Evolutionary conservation across 169 alveolate species (phyloP), one percentile per base, ranked within the genome.

Genomic region (Perkinsus olseni): DNA sequence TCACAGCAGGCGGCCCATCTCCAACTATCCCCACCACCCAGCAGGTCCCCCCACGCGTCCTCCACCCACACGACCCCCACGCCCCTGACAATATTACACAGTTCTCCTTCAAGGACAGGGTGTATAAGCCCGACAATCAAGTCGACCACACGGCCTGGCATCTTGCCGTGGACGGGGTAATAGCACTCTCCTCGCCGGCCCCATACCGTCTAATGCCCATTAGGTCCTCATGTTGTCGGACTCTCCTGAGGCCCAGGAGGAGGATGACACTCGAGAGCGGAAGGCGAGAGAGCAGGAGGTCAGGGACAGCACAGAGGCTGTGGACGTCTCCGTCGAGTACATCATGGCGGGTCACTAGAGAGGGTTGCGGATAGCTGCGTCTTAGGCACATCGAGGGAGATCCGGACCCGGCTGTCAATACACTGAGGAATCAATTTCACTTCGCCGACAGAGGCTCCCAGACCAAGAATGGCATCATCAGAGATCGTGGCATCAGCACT

Each of bases 371-470:
- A n/a, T n/a, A n/a, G n/a, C n/a, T n/a, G n/a, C n/a, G n/a, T n/a
- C 24, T 45, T 17, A 45, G 62, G 91, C 94, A 94, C 82, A 95
- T 96, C 38, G 98, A 97, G 39, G 98, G 96, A 82, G 96, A 96
- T 92, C 96, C 95, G 74, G 91, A 94, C 34, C 96, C 97, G 24
- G 94, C 95, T 82, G 92, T 94, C 91, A 96, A 95, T 93, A 94
- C 97, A n/a, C 94, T 98, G 94, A 94, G 99, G 92, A 97, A 97
- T 93, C 96, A 97, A 74, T 98, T 98, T 95, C 97, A 97, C 95
- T 98, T 97, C 96, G 96, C 97, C 94, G 99, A 98, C 93, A 95
- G 99, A 91, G 98, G 97, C 6, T 96, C 98, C 28, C 97, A 97
- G 94, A 97, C 99, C 50, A 94, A 96, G 93, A 97, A 94, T 93